Evolutionary conservation across 768 basidiomycete genomes (phyloP), one percentile per base, ranked within the genome.

Genomic region (Russula vinacea): DNA sequence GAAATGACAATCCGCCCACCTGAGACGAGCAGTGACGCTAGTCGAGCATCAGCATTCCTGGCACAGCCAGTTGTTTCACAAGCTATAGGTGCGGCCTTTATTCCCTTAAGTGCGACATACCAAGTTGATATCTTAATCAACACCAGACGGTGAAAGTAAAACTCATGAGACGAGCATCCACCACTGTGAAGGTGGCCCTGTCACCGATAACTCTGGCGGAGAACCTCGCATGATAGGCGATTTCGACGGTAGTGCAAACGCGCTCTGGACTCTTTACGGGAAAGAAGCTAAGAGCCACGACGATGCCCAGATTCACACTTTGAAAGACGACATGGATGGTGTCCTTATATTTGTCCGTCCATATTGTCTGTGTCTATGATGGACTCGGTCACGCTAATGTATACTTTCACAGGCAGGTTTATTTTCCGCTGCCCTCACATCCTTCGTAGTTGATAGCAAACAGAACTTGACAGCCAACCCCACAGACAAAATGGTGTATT

Each of bases 301-400:
- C 35, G 8, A 35, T 71, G 58, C 74, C 67, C 35, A 67, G 74
- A 74, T 73, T 1, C 70, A 75, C 63, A 73, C 74, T 52, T 78
- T 76, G 77, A 78, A 77, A 62, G 73, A 72, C 8, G 76, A 76
- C 39, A 77, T 79, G 78, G 77, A 80, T 60, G 72, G 72, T 26
- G 75, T 77, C 52, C 71, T 78, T 3, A 77, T 78, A 54, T 78
- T 78, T 60, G 77, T 78, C 68, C 52, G 76, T 59, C 24, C 17
- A 26, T 32, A 35, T n/a, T 58, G 11, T 47, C 8, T 26, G 22
- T 24, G 22, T 16, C 1, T 13, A 52, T 50, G 3, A 24, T 1
- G 24, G 37, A 6, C 37, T 40, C 9, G 6, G 24, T 29, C 22
- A 37, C 14, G n/a, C 33, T 50, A 14, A 44, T 39, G 3, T 6